Base-by-base conservation (phyloP, 2,329 filamentous ascomycete genomes). In the Gnomoniopsis sp. region DNA sequence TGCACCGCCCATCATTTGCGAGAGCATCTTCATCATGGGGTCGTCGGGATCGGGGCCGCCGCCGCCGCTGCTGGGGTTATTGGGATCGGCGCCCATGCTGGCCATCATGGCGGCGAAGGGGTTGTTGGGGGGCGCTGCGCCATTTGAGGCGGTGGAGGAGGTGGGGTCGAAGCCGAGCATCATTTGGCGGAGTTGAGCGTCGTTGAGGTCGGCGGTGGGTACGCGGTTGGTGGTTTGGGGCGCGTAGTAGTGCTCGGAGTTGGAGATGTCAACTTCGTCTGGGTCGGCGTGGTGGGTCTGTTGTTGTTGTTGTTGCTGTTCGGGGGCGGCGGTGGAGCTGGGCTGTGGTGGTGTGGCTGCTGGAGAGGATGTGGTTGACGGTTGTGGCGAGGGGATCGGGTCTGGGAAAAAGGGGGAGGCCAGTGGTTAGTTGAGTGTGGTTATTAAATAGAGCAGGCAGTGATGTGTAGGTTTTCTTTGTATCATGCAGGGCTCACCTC, bases 191-290 rank as follows among this genome's bases (percentile, higher is more conserved):
- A 88, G 75, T 65, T 84, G 81, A n/a, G 80, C 79, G 57, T 88
- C 84, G n/a, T 77, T 78, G 49, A 83, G 69, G 47, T 72, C 66
- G 50, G 63, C 68, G 22, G 71, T 66, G 34, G 72, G 65, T 53
- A 77, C 67, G 54, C 75, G 73, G 22, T 75, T 66, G 44, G 77
- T 75, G 11, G 74, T 73, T 23, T 75, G 72, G 1, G 86, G 87
- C 36, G 80, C 73, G 72, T 88, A 89, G 72, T 81, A 87, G 74
- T 90, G 88, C 38, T 43, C 38, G 7, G 38, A 12, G 63, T 88
- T 75, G n/a, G 88, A 90, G 65, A 93, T 91, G 70, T 93, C 89
- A 63, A 91, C 82, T 71, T 92, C 90, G 6, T 87, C 88, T 6
- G 89, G 89, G 66, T 90, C 88, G 58, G 79, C 84, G 66, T 81